Evolutionary conservation across 352 stramenopile genomes (phyloP).

Genomic region (Pythium plurisporium): DNA sequence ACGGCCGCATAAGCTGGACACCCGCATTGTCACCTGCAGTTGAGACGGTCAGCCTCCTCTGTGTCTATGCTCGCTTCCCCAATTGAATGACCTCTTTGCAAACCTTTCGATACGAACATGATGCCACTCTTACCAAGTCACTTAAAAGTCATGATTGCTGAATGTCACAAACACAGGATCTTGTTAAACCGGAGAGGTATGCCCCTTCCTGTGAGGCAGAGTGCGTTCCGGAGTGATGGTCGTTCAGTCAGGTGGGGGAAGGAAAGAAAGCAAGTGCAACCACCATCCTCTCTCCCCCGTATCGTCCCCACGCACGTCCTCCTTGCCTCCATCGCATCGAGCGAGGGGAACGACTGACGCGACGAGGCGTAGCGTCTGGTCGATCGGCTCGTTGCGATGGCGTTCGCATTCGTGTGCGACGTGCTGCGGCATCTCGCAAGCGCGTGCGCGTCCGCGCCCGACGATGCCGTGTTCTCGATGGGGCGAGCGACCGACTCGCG

Average conservation of each 20-base stretch:
- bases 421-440: conserved; percentile 17
- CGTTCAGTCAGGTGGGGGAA: conserved; percentile 3
- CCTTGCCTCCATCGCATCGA: too few relatives aligned
- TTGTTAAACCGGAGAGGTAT: neutral
- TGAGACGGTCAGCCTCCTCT: too few relatives aligned
- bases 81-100: too few relatives aligned
- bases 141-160: too few relatives aligned
- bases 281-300: neutral
- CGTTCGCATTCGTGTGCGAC: conserved; percentile 21
- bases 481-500: neutral
- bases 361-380: too few relatives aligned
- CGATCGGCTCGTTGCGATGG: too few relatives aligned
- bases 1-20: too few relatives aligned
- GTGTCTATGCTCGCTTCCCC: too few relatives aligned
- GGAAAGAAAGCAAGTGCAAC: conserved; percentile 16
- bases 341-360: neutral
- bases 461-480: conserved; percentile 22
- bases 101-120: too few relatives aligned
- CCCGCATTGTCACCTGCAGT: too few relatives aligned
- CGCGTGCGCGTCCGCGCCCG: conserved; percentile 23
- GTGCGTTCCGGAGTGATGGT: conserved; percentile 14
- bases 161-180: too few relatives aligned
- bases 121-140: too few relatives aligned
- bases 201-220: conserved; percentile 1
- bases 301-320: neutral